Evolutionary conservation across 2,329 filamentous ascomycete species (phyloP).

Genomic region (Penicillium sp.): DNA sequence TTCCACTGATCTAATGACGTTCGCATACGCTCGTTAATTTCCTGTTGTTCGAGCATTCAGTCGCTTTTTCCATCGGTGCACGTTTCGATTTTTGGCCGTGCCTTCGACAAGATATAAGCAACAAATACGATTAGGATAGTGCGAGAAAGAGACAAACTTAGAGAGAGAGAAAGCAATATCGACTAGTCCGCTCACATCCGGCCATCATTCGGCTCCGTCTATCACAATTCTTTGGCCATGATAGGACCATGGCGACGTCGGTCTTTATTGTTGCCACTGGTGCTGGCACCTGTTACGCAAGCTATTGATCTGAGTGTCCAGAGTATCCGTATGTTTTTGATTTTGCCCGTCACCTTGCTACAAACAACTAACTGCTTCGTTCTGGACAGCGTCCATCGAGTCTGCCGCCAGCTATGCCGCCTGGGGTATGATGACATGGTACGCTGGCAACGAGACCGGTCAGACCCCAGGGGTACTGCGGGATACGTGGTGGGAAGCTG

Average conservation of each 20-base stretch:
- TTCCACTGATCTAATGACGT: too few relatives aligned
- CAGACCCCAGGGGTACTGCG: conserved; percentile 50
- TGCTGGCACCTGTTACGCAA: conserved; percentile 11
- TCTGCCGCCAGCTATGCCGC: conserved; percentile 42
- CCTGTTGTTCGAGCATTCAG: too few relatives aligned
- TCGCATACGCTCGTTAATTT: too few relatives aligned
- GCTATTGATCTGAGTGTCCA: conserved; percentile 3
- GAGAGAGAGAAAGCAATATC: too few relatives aligned
- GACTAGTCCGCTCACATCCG: too few relatives aligned
- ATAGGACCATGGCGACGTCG: conserved; percentile 10
- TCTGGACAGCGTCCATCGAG: conserved; percentile 44
- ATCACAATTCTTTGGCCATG: too few relatives aligned
- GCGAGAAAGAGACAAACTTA: too few relatives aligned
- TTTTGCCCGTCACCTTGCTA: neutral
- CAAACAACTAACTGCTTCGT: neutral
- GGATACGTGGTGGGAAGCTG: conserved; percentile 43
- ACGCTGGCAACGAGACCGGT: conserved; percentile 46
- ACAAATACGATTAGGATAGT: too few relatives aligned
- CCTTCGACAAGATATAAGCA: too few relatives aligned
- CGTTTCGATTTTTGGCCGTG: too few relatives aligned
- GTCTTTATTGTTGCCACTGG: conserved; percentile 3
- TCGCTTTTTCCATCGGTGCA: too few relatives aligned
- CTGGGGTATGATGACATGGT: conserved; percentile 50
- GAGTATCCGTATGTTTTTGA: neutral
- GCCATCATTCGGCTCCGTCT: too few relatives aligned